phyloP scores from a whole-genome alignment of 2,329 filamentous ascomycete genomes.

The Alternaria dauci region DNA sequence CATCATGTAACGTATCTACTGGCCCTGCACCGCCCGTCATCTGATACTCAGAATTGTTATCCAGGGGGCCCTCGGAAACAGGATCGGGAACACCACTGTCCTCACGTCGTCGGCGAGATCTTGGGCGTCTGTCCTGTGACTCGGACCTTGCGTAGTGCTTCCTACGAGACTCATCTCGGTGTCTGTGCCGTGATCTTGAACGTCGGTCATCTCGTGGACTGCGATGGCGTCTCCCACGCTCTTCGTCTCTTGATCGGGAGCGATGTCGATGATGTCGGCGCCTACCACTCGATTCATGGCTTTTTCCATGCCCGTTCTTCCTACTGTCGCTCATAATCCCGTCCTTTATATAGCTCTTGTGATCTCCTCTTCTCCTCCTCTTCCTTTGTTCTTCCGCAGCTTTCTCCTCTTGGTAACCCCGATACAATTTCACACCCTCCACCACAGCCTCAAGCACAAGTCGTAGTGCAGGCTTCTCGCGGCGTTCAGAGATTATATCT shows the following conservation, averaged over 20 bases:
- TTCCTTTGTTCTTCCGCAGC: conserved; percentile 7
- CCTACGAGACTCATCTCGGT: not conserved
- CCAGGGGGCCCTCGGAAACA: not conserved
- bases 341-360: not conserved
- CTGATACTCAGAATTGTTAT: not conserved
- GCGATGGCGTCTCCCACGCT: not conserved
- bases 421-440: conserved; percentile 32
- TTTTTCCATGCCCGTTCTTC: not conserved
- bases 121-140: not conserved
- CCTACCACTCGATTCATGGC: not conserved
- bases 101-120: not conserved
- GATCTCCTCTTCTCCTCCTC: not conserved
- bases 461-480: conserved; percentile 17
- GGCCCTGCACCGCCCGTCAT: conserved; percentile 15
- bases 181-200: conserved; percentile 1
- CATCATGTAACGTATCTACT: conserved; percentile 1
- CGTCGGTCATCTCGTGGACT: not conserved
- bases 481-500: conserved; percentile 17
- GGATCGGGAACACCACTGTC: not conserved
- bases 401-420: conserved; percentile 24
- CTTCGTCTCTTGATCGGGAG: not conserved
- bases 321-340: not conserved
- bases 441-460: conserved; percentile 32
- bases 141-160: not conserved
- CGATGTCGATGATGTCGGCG: conserved; percentile 6